Base-by-base conservation (phyloP, 495 filamentous ascomycete genomes). In the Jackrogersella multiformis region DNA sequence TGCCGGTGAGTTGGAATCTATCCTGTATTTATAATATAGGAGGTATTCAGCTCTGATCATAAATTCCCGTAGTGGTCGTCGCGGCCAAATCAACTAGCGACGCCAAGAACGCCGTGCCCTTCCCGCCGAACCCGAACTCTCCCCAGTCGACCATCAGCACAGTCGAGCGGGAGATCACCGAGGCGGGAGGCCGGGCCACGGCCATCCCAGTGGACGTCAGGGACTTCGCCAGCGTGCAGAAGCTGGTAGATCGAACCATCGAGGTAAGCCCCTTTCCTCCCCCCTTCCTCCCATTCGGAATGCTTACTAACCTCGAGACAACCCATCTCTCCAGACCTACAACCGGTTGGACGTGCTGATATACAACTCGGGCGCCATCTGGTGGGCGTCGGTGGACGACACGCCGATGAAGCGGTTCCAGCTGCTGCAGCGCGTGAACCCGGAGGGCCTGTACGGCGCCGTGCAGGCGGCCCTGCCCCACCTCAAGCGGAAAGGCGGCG, bases 351-450 rank as follows among this genome's bases (percentile, higher is more conserved):
- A 95, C 72, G 87, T 89, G 0, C 75, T 95, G 2, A 74, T 96
- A 51, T 94, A 95, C 80, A 96, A 96, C 75, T 88, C 89, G 0
- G 92, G 92, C 21, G 92, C 92, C 0, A 94, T 96, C 58, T 94
- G 89, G 88, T 96, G 92, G 92, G 84, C 89, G 0, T 85, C 89
- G 32, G 86, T 96, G 2, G 84, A 86, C 45, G 81, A 84, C 32
- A 96, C 92, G 4, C 91, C 92, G 1, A 80, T 89, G 69, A 91
- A 90, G 75, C 84, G 92, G 6, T 96, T 92, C 78, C 87, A 86
- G 69, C 82, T 96, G 16, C 90, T 96, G 90, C 91, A 95, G 75
- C 80, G 83, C 20, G 87, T 96, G 61, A 96, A 96, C 61, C 84
- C 86, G 0, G 89, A 93, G 62, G 92, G 92, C 0, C 77, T 91